These are phyloP conservation scores for Fomitopsis pinicola DNA, from an alignment of 1,284 basidiomycete species.

Conservation along the genomic window DNA sequence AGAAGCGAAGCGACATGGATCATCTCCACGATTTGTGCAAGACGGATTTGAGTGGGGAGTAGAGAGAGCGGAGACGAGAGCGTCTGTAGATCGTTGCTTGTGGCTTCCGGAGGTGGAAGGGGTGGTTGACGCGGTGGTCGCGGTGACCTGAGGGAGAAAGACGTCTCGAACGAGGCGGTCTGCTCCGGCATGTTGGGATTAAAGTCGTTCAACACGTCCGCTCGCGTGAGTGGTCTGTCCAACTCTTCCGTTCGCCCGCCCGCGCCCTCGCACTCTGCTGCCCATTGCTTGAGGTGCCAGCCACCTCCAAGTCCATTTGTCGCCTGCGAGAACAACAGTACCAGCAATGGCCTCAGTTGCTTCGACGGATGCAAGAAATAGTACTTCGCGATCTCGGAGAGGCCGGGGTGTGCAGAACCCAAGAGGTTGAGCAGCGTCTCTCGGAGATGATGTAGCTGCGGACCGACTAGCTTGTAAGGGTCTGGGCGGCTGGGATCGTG, in stretches of 20 bases:
- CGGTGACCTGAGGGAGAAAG: conserved; percentile 42
- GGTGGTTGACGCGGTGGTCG: conserved; percentile 34
- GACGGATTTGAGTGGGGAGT: conserved; percentile 85
- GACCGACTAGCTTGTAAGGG: conserved; percentile 65
- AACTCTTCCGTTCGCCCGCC: conserved; percentile 46
- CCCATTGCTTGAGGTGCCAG: conserved; percentile 46
- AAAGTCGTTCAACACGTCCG: conserved; percentile 81
- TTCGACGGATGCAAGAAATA: conserved; percentile 90
- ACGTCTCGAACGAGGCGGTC: conserved; percentile 47
- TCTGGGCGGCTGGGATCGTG: conserved; percentile 37
- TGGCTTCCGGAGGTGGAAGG: conserved; percentile 34
- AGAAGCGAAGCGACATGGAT: conserved; percentile 95
- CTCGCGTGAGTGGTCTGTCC: conserved; percentile 66
- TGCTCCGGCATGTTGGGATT: conserved; percentile 78
- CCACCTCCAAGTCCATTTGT: conserved; percentile 75
- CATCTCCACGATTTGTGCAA: conserved; percentile 98
- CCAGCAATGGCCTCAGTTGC: conserved; percentile 87
- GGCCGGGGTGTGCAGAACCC: conserved; percentile 84
- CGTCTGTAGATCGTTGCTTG: conserved; percentile 20
- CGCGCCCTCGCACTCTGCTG: conserved; percentile 39
- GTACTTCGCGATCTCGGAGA: conserved; percentile 88
- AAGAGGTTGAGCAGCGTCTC: conserved; percentile 77
- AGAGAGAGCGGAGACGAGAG: conserved; percentile 33
- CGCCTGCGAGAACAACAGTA: conserved; percentile 88
- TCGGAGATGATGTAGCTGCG: conserved; percentile 75